phyloP scores from a whole-genome alignment of 495 filamentous ascomycete genomes.

The Aspergillus sparsus region DNA sequence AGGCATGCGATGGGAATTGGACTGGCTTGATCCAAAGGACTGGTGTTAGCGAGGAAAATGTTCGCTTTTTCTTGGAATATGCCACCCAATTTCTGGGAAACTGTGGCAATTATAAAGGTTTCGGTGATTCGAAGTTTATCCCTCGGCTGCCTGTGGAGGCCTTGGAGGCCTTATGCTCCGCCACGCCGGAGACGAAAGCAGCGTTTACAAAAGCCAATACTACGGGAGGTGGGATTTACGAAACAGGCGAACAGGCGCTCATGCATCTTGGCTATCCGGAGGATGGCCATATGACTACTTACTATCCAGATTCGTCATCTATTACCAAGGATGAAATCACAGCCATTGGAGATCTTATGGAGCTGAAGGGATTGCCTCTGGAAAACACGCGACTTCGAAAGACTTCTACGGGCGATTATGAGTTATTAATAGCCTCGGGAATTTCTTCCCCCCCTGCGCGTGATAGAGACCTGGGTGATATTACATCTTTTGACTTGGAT shows the following conservation, averaged over 20 bases:
- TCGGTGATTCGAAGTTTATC: slow-evolving; percentile 93
- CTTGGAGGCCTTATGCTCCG: slow-evolving; percentile 70
- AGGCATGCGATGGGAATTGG: slow-evolving; percentile 77
- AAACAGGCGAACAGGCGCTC: slow-evolving; percentile 58
- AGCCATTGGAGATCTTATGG: slow-evolving; percentile 69
- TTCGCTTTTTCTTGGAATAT: slow-evolving; percentile 82
- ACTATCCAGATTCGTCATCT: slow-evolving; percentile 84
- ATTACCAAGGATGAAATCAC: slow-evolving; percentile 87
- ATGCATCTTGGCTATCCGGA: slow-evolving; percentile 88
- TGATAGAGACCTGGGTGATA: slow-evolving; percentile 69
- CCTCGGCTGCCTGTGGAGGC: slow-evolving; percentile 68
- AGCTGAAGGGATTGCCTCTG: slow-evolving; percentile 68
- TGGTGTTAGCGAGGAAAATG: slow-evolving; percentile 65
- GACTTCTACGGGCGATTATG: slow-evolving; percentile 66
- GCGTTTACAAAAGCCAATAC: slow-evolving; percentile 60
- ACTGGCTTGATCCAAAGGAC: slow-evolving; percentile 65
- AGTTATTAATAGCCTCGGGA: slow-evolving; percentile 83
- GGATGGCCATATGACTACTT: slow-evolving; percentile 81
- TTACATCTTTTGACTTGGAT: slow-evolving; percentile 64
- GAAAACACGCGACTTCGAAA: slow-evolving; percentile 91
- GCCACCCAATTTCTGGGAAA: slow-evolving; percentile 88
- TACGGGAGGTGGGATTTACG: slow-evolving; percentile 71
- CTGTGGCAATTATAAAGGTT: slow-evolving; percentile 92
- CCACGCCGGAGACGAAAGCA: slow-evolving; percentile 58
- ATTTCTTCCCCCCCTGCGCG: slow-evolving; percentile 54